Conservation (phyloP, 345 rosid genomes). For the Gossypium raimondii region DNA sequence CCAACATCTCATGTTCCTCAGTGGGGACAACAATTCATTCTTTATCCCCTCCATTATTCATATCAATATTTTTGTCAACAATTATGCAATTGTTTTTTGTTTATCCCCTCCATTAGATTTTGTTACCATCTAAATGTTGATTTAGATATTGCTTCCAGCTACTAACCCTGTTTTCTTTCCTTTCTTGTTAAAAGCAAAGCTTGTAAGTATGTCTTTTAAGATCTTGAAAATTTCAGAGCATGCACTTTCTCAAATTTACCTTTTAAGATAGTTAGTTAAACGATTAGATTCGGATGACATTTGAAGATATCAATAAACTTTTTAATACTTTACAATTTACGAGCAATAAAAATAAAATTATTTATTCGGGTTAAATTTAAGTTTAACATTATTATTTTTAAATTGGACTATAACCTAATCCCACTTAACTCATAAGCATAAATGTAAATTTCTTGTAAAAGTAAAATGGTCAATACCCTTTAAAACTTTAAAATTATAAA, state of each 20-base stretch:
- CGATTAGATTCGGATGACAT: background rate
- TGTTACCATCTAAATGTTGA: background rate
- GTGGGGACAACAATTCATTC: slow-evolving; percentile 1
- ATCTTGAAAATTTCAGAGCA: background rate
- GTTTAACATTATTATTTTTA: too few relatives aligned
- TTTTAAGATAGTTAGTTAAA: background rate
- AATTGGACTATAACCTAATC: too few relatives aligned
- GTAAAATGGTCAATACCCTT: too few relatives aligned
- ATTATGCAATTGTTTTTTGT: too few relatives aligned
- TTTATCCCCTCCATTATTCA: background rate
- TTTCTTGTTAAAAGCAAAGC: background rate
- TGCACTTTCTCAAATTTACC: background rate
- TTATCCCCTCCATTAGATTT: background rate
- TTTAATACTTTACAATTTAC: too few relatives aligned
- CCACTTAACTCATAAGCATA: too few relatives aligned
- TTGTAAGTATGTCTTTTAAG: background rate
- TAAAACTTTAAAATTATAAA: too few relatives aligned
- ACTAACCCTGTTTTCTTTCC: background rate
- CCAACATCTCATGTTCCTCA: slow-evolving; percentile 10
- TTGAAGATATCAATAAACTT: too few relatives aligned
- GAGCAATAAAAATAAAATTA: too few relatives aligned
- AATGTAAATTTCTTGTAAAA: too few relatives aligned
- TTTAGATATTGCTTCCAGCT: background rate
- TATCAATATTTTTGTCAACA: background rate
- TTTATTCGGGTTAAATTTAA: too few relatives aligned